A percentile compares a stretch with the other conserved stretches of the same genome.
Conservation (phyloP, 805 yeast genomes). For the Ogataea nonfermentans region DNA sequence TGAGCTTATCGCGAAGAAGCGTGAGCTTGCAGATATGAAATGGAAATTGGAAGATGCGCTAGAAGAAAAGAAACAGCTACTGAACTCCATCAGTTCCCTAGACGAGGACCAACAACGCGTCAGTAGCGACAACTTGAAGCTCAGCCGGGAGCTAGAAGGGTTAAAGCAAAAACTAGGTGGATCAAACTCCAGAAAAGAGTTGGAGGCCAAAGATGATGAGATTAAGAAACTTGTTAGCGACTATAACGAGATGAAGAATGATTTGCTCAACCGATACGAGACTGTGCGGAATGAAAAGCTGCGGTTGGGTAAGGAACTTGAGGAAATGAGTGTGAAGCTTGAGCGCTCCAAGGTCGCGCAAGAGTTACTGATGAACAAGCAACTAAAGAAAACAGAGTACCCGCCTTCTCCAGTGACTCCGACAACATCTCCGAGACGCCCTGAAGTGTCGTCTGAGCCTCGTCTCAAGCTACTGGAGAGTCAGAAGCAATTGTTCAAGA, state of each 20-base stretch:
- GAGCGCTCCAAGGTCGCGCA: slow-evolving; percentile 22
- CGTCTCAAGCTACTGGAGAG: slow-evolving; percentile 32
- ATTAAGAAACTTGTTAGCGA: slow-evolving; percentile 25
- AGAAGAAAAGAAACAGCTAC: slow-evolving; percentile 18
- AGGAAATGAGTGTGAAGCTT: slow-evolving; percentile 19
- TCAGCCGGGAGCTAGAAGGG: slow-evolving; percentile 23
- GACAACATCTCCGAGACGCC: slow-evolving; percentile 3
- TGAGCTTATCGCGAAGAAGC: slow-evolving; percentile 15
- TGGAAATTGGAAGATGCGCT: slow-evolving; percentile 17
- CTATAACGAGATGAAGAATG: slow-evolving; percentile 34
- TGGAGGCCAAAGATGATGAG: slow-evolving; percentile 19
- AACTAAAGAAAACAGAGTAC: slow-evolving; percentile 14
- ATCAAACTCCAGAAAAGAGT: slow-evolving; percentile 7
- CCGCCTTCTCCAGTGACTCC: slow-evolving; percentile 29
- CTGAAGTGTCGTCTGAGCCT: background rate
- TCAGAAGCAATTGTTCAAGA: slow-evolving; percentile 45
- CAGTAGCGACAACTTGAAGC: slow-evolving; percentile 17
- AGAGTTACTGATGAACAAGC: slow-evolving; percentile 15
- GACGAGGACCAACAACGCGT: slow-evolving; percentile 23
- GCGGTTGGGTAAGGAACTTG: slow-evolving; percentile 32
- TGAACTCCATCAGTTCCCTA: slow-evolving; percentile 18
- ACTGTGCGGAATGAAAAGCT: slow-evolving; percentile 26
- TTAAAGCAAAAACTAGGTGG: slow-evolving; percentile 12
- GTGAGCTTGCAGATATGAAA: slow-evolving; percentile 17
- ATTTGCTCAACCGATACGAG: slow-evolving; percentile 29